A percentile compares a stretch with the other conserved stretches of the same genome.
These are phyloP conservation scores for Carex scoparia DNA, from an alignment of 176 grass and related monocot species.

Conservation along the genomic window DNA sequence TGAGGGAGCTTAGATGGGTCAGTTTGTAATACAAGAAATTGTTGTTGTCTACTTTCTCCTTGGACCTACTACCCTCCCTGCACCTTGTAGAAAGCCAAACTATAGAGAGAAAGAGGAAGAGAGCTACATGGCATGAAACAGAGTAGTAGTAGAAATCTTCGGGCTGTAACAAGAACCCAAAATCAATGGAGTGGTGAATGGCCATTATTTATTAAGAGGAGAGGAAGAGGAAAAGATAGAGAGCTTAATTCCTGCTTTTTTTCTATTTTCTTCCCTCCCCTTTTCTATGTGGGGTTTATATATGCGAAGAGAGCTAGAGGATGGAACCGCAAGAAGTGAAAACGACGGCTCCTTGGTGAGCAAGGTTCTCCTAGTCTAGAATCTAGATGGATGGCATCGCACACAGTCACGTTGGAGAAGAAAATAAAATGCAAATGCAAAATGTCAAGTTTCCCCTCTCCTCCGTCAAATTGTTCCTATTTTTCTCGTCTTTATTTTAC, in stretches of 20 bases:
- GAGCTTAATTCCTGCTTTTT: not conserved
- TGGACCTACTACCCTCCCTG: conserved; percentile 4
- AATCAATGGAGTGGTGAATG: not conserved
- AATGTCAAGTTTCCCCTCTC: not conserved
- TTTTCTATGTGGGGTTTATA: not conserved
- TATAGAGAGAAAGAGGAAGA: conserved; percentile 19
- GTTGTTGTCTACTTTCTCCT: not conserved
- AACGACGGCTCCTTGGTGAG: not conserved
- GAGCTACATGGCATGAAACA: conserved; percentile 28
- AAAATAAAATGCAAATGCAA: not conserved
- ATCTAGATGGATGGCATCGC: not conserved
- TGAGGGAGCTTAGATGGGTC: conserved; percentile 28
- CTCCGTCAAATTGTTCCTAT: not conserved
- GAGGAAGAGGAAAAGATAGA: not conserved
- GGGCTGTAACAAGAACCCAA: not conserved
- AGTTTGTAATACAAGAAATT: conserved; percentile 30
- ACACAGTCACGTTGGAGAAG: not conserved
- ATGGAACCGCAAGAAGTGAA: not conserved
- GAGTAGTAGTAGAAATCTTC: conserved; percentile 28
- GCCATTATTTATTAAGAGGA: not conserved
- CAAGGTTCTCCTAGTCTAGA: not conserved
- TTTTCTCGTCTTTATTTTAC: not conserved
- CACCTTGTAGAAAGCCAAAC: conserved; percentile 19
- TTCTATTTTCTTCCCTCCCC: not conserved
- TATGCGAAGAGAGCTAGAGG: not conserved